Evolutionary conservation across 2,329 filamentous ascomycete genomes (phyloP).

Genomic region (Exophiala calicioides): DNA sequence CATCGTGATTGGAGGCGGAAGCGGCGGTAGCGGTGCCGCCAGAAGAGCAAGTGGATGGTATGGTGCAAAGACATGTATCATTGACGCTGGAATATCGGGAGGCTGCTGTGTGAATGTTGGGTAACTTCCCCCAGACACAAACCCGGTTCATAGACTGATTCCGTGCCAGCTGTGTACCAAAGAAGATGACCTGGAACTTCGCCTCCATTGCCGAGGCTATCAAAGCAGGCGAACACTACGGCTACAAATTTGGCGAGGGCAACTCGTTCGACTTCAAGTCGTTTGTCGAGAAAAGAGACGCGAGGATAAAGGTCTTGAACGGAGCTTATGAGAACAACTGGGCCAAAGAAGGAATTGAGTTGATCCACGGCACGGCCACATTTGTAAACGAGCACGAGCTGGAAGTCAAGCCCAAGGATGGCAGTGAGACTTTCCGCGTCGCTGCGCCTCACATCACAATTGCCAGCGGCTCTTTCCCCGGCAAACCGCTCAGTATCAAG

Average conservation of each 20-base stretch:
- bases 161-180: conserved; percentile 50
- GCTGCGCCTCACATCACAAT: conserved; percentile 52
- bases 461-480: conserved; percentile 51
- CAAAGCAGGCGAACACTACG: conserved; percentile 49
- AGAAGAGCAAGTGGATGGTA: conserved; percentile 55
- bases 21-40: conserved; percentile 53
- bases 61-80: conserved; percentile 52
- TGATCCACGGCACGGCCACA: conserved; percentile 50
- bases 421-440: conserved; percentile 41
- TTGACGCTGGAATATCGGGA: conserved; percentile 52
- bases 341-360: conserved; percentile 52
- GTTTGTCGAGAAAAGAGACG: conserved; percentile 53
- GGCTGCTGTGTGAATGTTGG: conserved; percentile 57
- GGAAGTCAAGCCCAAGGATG: conserved; percentile 47
- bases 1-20: conserved; percentile 57
- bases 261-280: conserved; percentile 46
- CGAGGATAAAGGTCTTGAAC: conserved; percentile 48
- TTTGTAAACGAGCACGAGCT: conserved; percentile 49
- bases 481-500: conserved; percentile 43
- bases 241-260: conserved; percentile 48
- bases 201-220: conserved; percentile 52
- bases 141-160: conserved; percentile 11
- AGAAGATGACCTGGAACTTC: conserved; percentile 57
- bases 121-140: conserved; percentile 32
- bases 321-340: conserved; percentile 53